Evolutionary conservation across 2,329 filamentous ascomycete species (phyloP).

Genomic region (Penicillium vulpinum): DNA sequence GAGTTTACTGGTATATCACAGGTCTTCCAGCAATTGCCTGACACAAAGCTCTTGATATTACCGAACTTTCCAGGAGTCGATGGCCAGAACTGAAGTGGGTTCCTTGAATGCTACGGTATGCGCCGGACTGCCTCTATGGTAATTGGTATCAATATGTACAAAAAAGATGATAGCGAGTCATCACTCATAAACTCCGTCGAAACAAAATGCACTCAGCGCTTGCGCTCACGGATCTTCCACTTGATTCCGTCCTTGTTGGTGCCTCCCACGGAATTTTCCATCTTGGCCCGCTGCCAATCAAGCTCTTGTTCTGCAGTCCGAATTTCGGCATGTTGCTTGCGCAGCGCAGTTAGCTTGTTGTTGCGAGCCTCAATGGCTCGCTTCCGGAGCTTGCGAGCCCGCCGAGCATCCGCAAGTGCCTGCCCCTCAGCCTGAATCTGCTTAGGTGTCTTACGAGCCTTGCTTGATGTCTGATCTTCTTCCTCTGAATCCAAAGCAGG

Average conservation of each 20-base stretch:
- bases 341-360: conserved; percentile 54
- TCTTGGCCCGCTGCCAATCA: conserved; percentile 61
- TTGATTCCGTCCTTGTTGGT: conserved; percentile 64
- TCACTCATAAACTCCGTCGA: conserved; percentile 21
- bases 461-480: conserved; percentile 17
- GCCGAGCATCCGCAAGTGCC: conserved; percentile 39
- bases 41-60: neutral
- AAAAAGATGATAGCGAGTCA: conserved; percentile 19
- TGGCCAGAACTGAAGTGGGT: neutral
- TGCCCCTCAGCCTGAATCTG: conserved; percentile 46
- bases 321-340: conserved; percentile 57
- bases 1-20: neutral
- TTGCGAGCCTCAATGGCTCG: conserved; percentile 50
- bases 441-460: conserved; percentile 44
- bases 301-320: conserved; percentile 57
- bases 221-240: conserved; percentile 64
- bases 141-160: conserved; percentile 14
- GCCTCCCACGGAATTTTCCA: conserved; percentile 61
- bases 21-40: neutral
- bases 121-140: conserved; percentile 13
- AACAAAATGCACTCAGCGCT: conserved; percentile 45
- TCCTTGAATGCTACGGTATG: conserved; percentile 7
- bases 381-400: conserved; percentile 49
- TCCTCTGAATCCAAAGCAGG: conserved; percentile 28
- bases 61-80: neutral